Base-by-base conservation (phyloP, 2,329 filamentous ascomycete genomes). In the Alternaria infectoria region DNA sequence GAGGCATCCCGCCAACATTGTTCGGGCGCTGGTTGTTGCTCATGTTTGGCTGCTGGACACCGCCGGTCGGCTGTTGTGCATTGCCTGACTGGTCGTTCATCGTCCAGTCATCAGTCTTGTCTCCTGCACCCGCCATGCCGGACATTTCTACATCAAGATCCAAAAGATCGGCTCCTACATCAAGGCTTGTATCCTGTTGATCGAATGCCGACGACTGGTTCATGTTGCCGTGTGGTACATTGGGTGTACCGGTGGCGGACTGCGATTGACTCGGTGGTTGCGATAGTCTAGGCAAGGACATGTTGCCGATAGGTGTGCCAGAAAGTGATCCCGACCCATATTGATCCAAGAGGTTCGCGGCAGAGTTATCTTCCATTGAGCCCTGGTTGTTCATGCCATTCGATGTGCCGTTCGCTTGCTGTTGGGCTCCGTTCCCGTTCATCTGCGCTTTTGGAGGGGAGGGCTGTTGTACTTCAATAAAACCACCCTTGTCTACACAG, bases 401-500 rank as follows among this genome's bases (percentile, higher is more conserved):
- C 40, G 80, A 74, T 9, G 76, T 76, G 40, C 79, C 79, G 61
- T 78, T 77, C 25, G 74, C 46, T 59, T 66, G 70, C 26, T 71
- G 67, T 36, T 68, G 68, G 40, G 64, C 59, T 32, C 71, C 74
- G 30, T 75, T 75, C 47, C 74, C 76, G 28, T 79, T 80, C 43
- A 74, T 67, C 47, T 77, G 73, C 15, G 68, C 45, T 52, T 70
- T 70, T n/a, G 69, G 72, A 6, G 77, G 69, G 17, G 69, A 70
- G 15, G 72, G 69, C 28, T 72, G 72, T 59, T 79, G 77, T 79
- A 93, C 88, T 78, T 93, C 82, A 32, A 83, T 81, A 54, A 88
- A 87, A 3, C 93, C 93, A 52, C 93, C 93, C 72, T 92, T 91
- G 73, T 96, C 89, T 46, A 96, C 86, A 49, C 92, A 90, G 40